Percentiles rank a stretch among this genome's conserved stretches.
Conservation (phyloP, 2,329 filamentous ascomycete genomes). For the Aphanoascus verrucosus region DNA sequence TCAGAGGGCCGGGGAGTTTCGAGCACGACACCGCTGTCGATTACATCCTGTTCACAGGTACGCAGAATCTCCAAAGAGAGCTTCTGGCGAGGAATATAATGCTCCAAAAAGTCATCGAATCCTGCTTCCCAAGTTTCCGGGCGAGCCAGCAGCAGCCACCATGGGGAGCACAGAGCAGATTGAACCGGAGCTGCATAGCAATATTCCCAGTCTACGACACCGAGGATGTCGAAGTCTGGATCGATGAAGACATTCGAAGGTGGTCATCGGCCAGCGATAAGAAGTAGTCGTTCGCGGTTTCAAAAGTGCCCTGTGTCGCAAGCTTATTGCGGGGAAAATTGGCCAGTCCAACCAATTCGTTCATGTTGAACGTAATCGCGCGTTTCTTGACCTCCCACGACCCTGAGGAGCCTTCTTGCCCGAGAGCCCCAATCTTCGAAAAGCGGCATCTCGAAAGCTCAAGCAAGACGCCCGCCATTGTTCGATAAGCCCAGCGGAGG, state of each 20-base stretch:
- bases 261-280: slow-evolving; percentile 10
- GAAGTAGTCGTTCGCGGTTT: slow-evolving; percentile 11
- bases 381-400: neutral
- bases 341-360: slow-evolving; percentile 12
- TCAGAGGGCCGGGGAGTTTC: slow-evolving; percentile 19
- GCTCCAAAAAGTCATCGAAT: slow-evolving; percentile 19
- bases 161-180: slow-evolving; percentile 17
- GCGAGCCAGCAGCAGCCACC: slow-evolving; percentile 17
- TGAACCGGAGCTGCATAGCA: slow-evolving; percentile 17
- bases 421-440: slow-evolving; percentile 14
- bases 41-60: slow-evolving; percentile 16
- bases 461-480: slow-evolving; percentile 16
- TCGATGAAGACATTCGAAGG: slow-evolving; percentile 22
- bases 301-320: slow-evolving; percentile 1
- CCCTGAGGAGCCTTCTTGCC: neutral
- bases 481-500: slow-evolving; percentile 13
- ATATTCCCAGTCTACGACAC: slow-evolving; percentile 24
- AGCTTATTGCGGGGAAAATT: slow-evolving; percentile 10
- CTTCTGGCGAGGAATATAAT: slow-evolving; percentile 19
- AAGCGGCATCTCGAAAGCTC: slow-evolving; percentile 16
- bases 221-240: slow-evolving; percentile 17
- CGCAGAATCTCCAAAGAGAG: slow-evolving; percentile 19
- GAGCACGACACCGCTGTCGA: slow-evolving; percentile 12
- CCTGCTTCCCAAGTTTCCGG: slow-evolving; percentile 17
- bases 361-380: slow-evolving; percentile 14